Conservation (phyloP, 2,329 filamentous ascomycete species). For the Tolypocladium sp. region DNA sequence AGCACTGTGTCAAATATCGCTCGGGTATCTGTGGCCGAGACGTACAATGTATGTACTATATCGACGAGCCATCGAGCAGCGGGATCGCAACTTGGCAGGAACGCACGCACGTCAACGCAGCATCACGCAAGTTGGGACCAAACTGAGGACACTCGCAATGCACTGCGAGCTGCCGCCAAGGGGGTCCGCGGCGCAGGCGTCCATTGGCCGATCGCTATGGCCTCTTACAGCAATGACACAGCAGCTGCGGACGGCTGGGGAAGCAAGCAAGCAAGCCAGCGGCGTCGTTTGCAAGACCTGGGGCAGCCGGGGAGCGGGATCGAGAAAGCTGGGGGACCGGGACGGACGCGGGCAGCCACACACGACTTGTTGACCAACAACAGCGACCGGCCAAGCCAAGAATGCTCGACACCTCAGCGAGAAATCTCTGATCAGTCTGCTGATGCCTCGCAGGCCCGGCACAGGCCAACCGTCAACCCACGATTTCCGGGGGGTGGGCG, state of each 20-base stretch:
- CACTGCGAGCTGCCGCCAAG: neutral
- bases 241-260: neutral
- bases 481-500: constrained; percentile 2
- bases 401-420: neutral
- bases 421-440: constrained; percentile 12
- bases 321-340: neutral
- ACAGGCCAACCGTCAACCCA: constrained; percentile 4
- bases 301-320: neutral
- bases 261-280: neutral
- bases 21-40: neutral
- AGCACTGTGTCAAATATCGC: neutral
- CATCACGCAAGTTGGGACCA: constrained; percentile 1
- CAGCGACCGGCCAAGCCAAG: neutral
- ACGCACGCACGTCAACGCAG: constrained; percentile 6
- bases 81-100: neutral
- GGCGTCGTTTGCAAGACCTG: neutral
- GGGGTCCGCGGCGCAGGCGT: neutral
- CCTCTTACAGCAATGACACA: neutral
- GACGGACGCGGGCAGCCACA: neutral
- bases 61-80: neutral
- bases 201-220: neutral
- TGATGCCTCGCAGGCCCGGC: constrained; percentile 7
- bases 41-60: neutral
- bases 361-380: neutral
- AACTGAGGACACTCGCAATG: neutral